Evolutionary conservation across 768 basidiomycete genomes (phyloP).

Genomic region (Tylopilus felleus): DNA sequence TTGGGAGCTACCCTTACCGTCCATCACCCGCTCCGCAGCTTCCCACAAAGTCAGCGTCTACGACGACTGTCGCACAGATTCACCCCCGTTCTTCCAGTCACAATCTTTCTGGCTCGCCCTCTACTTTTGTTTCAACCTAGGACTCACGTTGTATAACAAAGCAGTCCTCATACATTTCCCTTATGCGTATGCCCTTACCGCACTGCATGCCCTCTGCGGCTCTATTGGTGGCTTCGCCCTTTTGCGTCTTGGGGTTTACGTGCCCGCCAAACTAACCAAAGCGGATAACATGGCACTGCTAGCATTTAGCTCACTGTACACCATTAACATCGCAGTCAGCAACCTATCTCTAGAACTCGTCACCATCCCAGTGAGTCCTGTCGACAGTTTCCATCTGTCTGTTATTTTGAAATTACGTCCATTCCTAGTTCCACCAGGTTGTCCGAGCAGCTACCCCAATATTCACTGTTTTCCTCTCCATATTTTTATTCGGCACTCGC

Average conservation of each 20-base stretch:
- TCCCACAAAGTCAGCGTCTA: background rate
- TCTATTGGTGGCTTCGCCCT: slow-evolving; percentile 74
- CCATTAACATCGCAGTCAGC: slow-evolving; percentile 92
- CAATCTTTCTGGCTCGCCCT: slow-evolving; percentile 62
- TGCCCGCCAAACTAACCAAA: slow-evolving; percentile 49
- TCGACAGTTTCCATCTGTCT: background rate
- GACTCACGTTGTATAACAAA: slow-evolving; percentile 95
- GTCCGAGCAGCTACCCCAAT: slow-evolving; percentile 90
- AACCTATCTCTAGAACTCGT: slow-evolving; percentile 88
- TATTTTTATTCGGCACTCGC: slow-evolving; percentile 58
- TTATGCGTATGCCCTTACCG: slow-evolving; percentile 94
- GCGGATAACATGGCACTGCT: slow-evolving; percentile 60
- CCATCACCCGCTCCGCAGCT: slow-evolving; percentile 1
- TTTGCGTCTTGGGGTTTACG: slow-evolving; percentile 53
- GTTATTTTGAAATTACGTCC: background rate
- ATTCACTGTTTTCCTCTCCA: slow-evolving; percentile 82
- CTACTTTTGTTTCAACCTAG: slow-evolving; percentile 90
- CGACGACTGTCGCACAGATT: slow-evolving; percentile 8
- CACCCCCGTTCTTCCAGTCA: slow-evolving; percentile 26
- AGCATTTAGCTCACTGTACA: slow-evolving; percentile 86
- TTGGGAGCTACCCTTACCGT: slow-evolving; percentile 19
- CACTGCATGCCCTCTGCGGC: slow-evolving; percentile 85
- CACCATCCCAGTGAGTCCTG: slow-evolving; percentile 73
- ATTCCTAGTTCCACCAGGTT: slow-evolving; percentile 88
- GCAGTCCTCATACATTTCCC: slow-evolving; percentile 88